These are phyloP conservation scores for Moesziomyces parantarcticus DNA, from an alignment of 1,284 basidiomycete species.

Conservation along the genomic window DNA sequence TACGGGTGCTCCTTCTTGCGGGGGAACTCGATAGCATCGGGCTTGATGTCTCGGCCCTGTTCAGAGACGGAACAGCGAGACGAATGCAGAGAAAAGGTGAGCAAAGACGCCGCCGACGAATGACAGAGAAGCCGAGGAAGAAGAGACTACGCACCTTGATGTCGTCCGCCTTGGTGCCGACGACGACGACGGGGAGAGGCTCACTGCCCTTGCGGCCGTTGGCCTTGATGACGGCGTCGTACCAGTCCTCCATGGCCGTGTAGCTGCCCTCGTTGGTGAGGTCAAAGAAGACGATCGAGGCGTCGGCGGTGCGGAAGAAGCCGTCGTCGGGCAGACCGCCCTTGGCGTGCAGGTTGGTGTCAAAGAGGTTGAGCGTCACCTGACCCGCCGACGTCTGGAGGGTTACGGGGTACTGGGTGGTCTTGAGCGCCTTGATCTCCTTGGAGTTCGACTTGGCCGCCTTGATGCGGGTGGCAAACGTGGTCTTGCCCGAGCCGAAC, in stretches of 20 bases:
- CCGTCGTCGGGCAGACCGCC: slow-evolving; percentile 48
- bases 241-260: slow-evolving; percentile 47
- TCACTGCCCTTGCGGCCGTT: slow-evolving; percentile 47
- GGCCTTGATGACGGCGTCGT: slow-evolving; percentile 45
- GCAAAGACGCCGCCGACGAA: no score
- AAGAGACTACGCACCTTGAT: slow-evolving; percentile 31
- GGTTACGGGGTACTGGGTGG: slow-evolving; percentile 39
- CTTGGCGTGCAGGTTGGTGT: slow-evolving; percentile 51
- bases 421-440: slow-evolving; percentile 52
- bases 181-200: slow-evolving; percentile 44
- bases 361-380: slow-evolving; percentile 43
- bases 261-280: slow-evolving; percentile 40
- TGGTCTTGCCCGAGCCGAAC: slow-evolving; percentile 46
- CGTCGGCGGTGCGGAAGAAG: slow-evolving; percentile 49
- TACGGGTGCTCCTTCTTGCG: slow-evolving; percentile 49
- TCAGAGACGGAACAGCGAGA: not conserved
- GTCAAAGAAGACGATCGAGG: slow-evolving; percentile 45
- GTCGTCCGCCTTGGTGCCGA: slow-evolving; percentile 48
- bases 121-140: not conserved
- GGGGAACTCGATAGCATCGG: slow-evolving; percentile 47
- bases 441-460: slow-evolving; percentile 35
- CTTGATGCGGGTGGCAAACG: slow-evolving; percentile 48
- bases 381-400: slow-evolving; percentile 45
- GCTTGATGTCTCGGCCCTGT: slow-evolving; percentile 47
- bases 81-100: not conserved